A percentile compares a stretch with the other conserved stretches of the same genome.
Evolutionary conservation across 2,329 filamentous ascomycete genomes (phyloP).

Genomic region (Penicillium sp.): DNA sequence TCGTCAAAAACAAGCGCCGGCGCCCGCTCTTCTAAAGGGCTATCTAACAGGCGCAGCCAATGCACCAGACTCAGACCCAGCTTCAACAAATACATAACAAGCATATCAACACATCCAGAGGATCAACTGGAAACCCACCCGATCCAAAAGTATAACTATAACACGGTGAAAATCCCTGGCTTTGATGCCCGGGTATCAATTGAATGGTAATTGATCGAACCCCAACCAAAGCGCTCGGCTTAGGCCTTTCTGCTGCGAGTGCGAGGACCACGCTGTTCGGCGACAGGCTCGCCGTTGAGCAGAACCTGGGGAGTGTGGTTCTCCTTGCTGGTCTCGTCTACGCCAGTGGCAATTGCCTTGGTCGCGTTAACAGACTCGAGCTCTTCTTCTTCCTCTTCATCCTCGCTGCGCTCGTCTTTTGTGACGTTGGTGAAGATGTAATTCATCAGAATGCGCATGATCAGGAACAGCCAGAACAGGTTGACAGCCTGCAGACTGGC

Average conservation of each 20-base stretch:
- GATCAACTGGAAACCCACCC: neutral
- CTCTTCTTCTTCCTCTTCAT: slow-evolving; percentile 45
- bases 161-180: neutral
- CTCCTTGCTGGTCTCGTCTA: slow-evolving; percentile 27
- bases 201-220: neutral
- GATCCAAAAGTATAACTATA: slow-evolving; percentile 9
- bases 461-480: slow-evolving; percentile 47
- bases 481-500: slow-evolving; percentile 47
- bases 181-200: neutral
- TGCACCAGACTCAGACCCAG: slow-evolving; percentile 2
- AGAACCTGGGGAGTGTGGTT: slow-evolving; percentile 36
- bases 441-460: slow-evolving; percentile 44
- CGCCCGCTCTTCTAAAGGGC: slow-evolving; percentile 10
- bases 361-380: slow-evolving; percentile 18
- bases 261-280: slow-evolving; percentile 23
- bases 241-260: slow-evolving; percentile 28
- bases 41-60: slow-evolving; percentile 1
- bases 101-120: slow-evolving; percentile 7
- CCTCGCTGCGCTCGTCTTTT: slow-evolving; percentile 46
- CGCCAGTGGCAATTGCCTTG: slow-evolving; percentile 29
- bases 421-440: slow-evolving; percentile 40
- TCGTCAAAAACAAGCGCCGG: slow-evolving; percentile 12
- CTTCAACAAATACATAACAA: slow-evolving; percentile 9
- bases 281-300: slow-evolving; percentile 40
- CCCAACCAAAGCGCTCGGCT: neutral